Evolutionary conservation across 1,139 yeast species (phyloP).

Genomic region (Candida glucosophila): DNA sequence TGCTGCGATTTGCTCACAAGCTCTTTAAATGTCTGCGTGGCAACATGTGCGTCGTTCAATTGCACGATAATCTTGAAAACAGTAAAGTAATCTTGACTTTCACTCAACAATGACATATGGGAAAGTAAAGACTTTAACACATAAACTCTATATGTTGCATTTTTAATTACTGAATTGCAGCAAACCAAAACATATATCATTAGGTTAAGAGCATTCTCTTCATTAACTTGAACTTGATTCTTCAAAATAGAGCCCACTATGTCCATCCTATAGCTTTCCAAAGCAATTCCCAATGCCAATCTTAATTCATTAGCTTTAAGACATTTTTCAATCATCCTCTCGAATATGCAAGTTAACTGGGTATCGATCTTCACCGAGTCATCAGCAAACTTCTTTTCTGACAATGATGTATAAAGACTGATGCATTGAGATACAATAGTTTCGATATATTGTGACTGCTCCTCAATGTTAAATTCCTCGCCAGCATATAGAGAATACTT

Average conservation of each 20-base stretch:
- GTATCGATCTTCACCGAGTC: conserved; percentile 41
- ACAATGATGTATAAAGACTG: conserved; percentile 62
- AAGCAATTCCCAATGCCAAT: conserved; percentile 83
- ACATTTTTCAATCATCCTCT: conserved; percentile 80
- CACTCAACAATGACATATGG: conserved; percentile 47
- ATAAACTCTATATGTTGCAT: conserved; percentile 55
- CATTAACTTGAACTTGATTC: conserved; percentile 27
- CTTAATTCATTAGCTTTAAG: conserved; percentile 61
- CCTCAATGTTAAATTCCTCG: conserved; percentile 65
- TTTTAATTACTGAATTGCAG: conserved; percentile 53
- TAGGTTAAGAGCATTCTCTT: conserved; percentile 45
- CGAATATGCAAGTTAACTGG: conserved; percentile 64
- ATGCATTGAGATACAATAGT: conserved; percentile 92
- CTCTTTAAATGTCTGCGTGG: conserved; percentile 58
- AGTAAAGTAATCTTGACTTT: conserved; percentile 75
- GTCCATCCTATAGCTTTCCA: conserved; percentile 84
- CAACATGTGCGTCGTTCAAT: conserved; percentile 67
- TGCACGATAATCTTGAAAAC: conserved; percentile 83
- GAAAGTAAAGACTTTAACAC: conserved; percentile 58
- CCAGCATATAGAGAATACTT: conserved; percentile 84
- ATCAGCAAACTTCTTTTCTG: conserved; percentile 47
- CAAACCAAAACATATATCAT: conserved; percentile 74
- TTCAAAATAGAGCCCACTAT: conserved; percentile 58
- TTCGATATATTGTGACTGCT: conserved; percentile 77
- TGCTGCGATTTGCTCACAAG: conserved; percentile 35